A percentile compares a stretch with the other conserved stretches of the same genome.
Evolutionary conservation across 1,139 yeast genomes (phyloP).

Genomic region (Saccharomyces hybrid): DNA sequence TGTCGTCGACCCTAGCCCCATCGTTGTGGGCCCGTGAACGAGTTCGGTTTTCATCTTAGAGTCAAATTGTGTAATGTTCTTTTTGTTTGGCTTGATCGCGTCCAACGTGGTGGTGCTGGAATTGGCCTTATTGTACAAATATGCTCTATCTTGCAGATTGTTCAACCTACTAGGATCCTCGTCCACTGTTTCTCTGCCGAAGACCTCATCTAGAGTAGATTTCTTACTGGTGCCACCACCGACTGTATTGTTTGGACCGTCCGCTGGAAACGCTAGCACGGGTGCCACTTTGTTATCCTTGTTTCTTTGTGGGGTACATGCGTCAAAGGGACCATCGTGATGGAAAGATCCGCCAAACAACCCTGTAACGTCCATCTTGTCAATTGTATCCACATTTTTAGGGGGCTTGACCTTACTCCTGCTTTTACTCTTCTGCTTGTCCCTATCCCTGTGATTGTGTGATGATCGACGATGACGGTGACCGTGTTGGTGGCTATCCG

Average conservation of each 20-base stretch:
- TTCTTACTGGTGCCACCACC: constrained; percentile 42
- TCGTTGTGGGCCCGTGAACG: constrained; percentile 70
- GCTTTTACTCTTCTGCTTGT: constrained; percentile 32
- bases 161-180: background rate
- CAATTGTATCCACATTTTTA: constrained; percentile 70
- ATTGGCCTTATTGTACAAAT: background rate
- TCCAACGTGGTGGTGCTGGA: constrained; percentile 14
- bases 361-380: constrained; percentile 89
- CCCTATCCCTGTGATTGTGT: background rate
- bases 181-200: constrained; percentile 4
- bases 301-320: constrained; percentile 93
- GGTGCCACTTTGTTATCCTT: constrained; percentile 76
- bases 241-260: constrained; percentile 84
- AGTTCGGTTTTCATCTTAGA: constrained; percentile 56
- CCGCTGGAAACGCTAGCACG: constrained; percentile 86
- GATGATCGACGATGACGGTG: constrained; percentile 4
- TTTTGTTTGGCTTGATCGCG: constrained; percentile 38
- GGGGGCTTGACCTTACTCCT: constrained; percentile 40
- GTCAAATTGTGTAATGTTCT: constrained; percentile 51
- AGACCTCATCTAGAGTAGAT: constrained; percentile 24
- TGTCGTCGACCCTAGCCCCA: constrained; percentile 80
- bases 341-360: constrained; percentile 89
- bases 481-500: constrained; percentile 7
- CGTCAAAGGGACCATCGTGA: constrained; percentile 98
- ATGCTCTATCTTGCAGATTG: constrained; percentile 6